A percentile compares a stretch with the other conserved stretches of the same genome.
These are phyloP conservation scores for Carpinus viminea DNA, from an alignment of 306 rosid species.

Conservation along the genomic window DNA sequence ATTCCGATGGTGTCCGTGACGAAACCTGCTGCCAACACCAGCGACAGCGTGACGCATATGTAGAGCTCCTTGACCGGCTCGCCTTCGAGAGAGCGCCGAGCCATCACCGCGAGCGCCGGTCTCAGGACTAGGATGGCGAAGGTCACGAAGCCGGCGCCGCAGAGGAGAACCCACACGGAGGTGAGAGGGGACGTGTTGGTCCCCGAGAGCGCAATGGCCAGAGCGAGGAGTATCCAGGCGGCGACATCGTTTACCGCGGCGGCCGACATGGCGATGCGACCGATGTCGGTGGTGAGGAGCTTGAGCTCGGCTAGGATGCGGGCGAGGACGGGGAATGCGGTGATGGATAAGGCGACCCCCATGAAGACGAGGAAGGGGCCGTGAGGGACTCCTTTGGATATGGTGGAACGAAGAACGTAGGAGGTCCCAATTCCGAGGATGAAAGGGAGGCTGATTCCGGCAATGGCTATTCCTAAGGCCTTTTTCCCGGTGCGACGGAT, in stretches of 20 bases:
- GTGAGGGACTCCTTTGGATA: slow-evolving; percentile 40
- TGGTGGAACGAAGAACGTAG: slow-evolving; percentile 45
- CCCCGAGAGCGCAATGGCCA: slow-evolving; percentile 68
- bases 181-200: slow-evolving; percentile 38
- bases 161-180: slow-evolving; percentile 62
- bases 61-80: slow-evolving; percentile 69
- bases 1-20: slow-evolving; percentile 67
- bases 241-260: slow-evolving; percentile 75
- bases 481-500: slow-evolving; percentile 50
- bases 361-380: slow-evolving; percentile 63
- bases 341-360: slow-evolving; percentile 77
- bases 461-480: slow-evolving; percentile 51
- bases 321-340: slow-evolving; percentile 75
- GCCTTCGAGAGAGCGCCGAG: slow-evolving; percentile 53
- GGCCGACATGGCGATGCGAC: slow-evolving; percentile 73
- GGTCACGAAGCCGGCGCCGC: slow-evolving; percentile 40
- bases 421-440: slow-evolving; percentile 69
- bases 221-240: slow-evolving; percentile 77
- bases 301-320: slow-evolving; percentile 80
- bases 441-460: slow-evolving; percentile 62
- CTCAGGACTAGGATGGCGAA: slow-evolving; percentile 36
- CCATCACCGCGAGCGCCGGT: slow-evolving; percentile 53
- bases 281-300: slow-evolving; percentile 71
- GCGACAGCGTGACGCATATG: slow-evolving; percentile 52
- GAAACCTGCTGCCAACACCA: slow-evolving; percentile 65